Percentiles rank a stretch among this genome's conserved stretches.
These are phyloP conservation scores for Dioscorea dumetorum DNA, from an alignment of 106 monocot species.

Conservation along the genomic window DNA sequence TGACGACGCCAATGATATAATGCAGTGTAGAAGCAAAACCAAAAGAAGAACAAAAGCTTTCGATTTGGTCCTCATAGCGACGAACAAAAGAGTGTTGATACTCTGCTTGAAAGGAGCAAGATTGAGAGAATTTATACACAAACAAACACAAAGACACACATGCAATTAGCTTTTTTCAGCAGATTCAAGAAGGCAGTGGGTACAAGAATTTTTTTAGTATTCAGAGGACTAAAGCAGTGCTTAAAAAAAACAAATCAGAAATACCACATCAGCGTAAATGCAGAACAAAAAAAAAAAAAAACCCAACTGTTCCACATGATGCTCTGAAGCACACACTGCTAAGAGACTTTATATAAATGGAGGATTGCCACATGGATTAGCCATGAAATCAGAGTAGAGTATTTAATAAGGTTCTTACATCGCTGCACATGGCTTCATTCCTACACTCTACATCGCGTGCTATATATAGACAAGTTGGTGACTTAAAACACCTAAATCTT, in stretches of 20 bases:
- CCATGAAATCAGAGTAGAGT: neutral
- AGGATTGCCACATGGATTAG: neutral
- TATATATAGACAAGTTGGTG: too few relatives aligned
- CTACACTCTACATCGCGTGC: too few relatives aligned
- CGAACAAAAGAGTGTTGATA: neutral
- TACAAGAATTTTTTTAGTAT: neutral
- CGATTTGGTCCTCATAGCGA: conserved; percentile 2
- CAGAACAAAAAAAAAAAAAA: neutral
- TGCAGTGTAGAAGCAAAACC: conserved; percentile 6
- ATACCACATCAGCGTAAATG: neutral
- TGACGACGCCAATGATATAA: conserved; percentile 2
- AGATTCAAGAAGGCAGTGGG: neutral
- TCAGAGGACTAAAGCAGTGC: neutral
- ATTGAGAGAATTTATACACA: neutral
- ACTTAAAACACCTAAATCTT: too few relatives aligned
- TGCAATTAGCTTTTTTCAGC: neutral
- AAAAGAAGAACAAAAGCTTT: conserved; percentile 6
- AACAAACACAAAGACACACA: neutral
- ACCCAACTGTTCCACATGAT: conserved; percentile 1
- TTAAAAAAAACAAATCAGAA: neutral
- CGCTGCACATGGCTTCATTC: neutral
- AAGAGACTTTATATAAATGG: neutral
- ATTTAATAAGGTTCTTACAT: neutral
- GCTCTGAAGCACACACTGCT: neutral
- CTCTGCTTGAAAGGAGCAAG: neutral